Base-by-base conservation (phyloP, 805 yeast genomes). In the Candida coquimbonensis region DNA sequence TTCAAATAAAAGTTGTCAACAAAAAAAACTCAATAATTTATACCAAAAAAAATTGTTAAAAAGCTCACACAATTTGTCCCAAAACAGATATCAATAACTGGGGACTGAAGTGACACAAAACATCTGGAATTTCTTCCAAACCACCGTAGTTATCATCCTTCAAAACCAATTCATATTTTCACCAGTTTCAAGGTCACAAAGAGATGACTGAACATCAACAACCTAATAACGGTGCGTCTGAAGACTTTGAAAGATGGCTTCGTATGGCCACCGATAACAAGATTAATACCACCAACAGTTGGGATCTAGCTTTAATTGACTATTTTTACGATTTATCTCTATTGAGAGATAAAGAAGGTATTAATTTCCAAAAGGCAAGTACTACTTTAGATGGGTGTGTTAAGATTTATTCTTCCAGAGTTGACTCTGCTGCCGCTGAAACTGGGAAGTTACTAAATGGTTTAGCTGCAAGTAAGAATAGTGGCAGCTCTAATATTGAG, bases 321-420 rank as follows among this genome's bases (percentile, higher is more conserved):
- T 90, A 89, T 63, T 90, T 90, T 60, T 85, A 89, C 57, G 96
- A 87, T 57, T 70, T 88, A 64, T 76, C 85, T 26, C 75, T 87
- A 27, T 70, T 87, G 39, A 75, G 78, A 53, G 95, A 88, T 6
- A 88, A 83, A 46, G 74, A 80, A 36, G 73, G 80, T 31, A 86
- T 90, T 56, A 88, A 89, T 62, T 90, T 91, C 62, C 96, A 87
- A 61, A 79, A 82, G 53, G 98, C 97, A 0, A 80, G 93, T 0
- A 88, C 95, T 3, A 87, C 97, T 1, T 68, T 91, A 21, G 97
- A 90, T 57, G 97, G 97, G 0, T 90, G 97, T 69, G 91, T 90
- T 32, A 89, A 89, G 66, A 87, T 91, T 44, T 91, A 91, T 61
- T 79, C 90, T 12, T 85, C 95, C 14, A 76, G 98, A 55, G 89